These are phyloP conservation scores for Brassica hybrid DNA, from an alignment of 441 rosid genomes.

Conservation along the genomic window DNA sequence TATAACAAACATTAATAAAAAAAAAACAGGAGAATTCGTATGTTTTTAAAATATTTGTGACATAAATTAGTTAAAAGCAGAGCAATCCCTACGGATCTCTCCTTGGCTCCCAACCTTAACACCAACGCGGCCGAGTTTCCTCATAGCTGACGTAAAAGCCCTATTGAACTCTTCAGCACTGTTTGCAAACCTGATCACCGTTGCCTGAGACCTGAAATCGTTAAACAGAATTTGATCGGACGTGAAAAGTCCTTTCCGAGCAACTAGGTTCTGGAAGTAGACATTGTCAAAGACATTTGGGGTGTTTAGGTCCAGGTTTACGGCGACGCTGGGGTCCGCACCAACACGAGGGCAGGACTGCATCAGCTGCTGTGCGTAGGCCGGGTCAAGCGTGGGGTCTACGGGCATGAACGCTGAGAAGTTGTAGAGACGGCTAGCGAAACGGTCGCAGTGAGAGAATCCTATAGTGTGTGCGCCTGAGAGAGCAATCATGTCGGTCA, in stretches of 20 bases:
- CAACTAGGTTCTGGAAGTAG: no score
- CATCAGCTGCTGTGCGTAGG: no score
- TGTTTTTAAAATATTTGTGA: neutral
- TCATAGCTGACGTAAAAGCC: slow-evolving; percentile 73
- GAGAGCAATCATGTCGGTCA: slow-evolving; percentile 80
- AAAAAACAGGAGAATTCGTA: neutral
- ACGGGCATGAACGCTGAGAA: no score
- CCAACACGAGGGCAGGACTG: no score
- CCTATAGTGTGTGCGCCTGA: slow-evolving; percentile 91
- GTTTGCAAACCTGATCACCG: slow-evolving; percentile 64
- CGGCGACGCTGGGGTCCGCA: no score
- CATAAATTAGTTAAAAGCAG: slow-evolving; percentile 47
- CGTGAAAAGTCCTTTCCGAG: no score
- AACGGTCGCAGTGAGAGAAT: slow-evolving; percentile 77
- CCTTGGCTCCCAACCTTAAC: slow-evolving; percentile 66
- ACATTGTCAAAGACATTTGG: no score
- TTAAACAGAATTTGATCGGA: no score
- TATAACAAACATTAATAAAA: neutral
- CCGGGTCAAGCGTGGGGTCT: no score
- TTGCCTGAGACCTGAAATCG: slow-evolving; percentile 54
- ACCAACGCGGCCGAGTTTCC: slow-evolving; percentile 74
- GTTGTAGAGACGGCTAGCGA: no score
- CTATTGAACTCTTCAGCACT: slow-evolving; percentile 53
- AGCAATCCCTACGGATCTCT: slow-evolving; percentile 68
- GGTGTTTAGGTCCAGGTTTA: no score